Percentiles rank a stretch among this genome's conserved stretches.
Conservation (phyloP, 2,329 filamentous ascomycete genomes). For the Aureobasidium pullulans region DNA sequence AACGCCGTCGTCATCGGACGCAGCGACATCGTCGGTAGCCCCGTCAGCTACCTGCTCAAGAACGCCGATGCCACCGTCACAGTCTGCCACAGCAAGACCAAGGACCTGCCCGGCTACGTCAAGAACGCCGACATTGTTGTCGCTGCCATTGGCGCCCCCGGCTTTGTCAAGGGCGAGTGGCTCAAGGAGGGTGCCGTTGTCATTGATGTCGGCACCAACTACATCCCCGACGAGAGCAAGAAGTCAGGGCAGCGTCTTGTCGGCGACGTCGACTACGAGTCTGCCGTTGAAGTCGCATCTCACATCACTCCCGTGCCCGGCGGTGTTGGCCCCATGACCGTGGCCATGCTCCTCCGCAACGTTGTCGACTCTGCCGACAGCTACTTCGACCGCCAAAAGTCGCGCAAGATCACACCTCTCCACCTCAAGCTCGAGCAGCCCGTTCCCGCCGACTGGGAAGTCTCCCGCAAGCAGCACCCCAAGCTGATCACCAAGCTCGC, state of each 20-base stretch:
- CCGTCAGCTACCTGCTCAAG: slow-evolving; percentile 89
- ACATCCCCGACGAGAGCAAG: slow-evolving; percentile 77
- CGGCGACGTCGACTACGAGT: slow-evolving; percentile 88
- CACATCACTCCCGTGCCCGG: slow-evolving; percentile 94
- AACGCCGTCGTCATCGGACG: slow-evolving; percentile 89
- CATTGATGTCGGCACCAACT: slow-evolving; percentile 97
- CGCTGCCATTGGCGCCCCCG: slow-evolving; percentile 80
- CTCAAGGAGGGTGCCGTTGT: slow-evolving; percentile 91
- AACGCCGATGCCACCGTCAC: slow-evolving; percentile 96
- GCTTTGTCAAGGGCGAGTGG: slow-evolving; percentile 92
- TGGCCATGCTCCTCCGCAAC: slow-evolving; percentile 95
- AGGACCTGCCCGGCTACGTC: slow-evolving; percentile 63
- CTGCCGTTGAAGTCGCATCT: slow-evolving; percentile 76
- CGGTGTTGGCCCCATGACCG: slow-evolving; percentile 96
- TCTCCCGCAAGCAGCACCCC: slow-evolving; percentile 83
- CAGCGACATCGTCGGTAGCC: slow-evolving; percentile 95
- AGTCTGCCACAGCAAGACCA: slow-evolving; percentile 85
- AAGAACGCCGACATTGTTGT: slow-evolving; percentile 84
- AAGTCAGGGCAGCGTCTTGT: slow-evolving; percentile 90
- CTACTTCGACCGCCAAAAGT: slow-evolving; percentile 77
- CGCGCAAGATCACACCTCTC: slow-evolving; percentile 72
- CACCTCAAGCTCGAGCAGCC: slow-evolving; percentile 70
- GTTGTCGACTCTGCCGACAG: slow-evolving; percentile 77
- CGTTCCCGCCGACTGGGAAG: slow-evolving; percentile 91
- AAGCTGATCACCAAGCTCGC: slow-evolving; percentile 84